These are phyloP conservation scores for Leccinum cinnamomeum DNA, from an alignment of 1,284 basidiomycete genomes.

Conservation along the genomic window DNA sequence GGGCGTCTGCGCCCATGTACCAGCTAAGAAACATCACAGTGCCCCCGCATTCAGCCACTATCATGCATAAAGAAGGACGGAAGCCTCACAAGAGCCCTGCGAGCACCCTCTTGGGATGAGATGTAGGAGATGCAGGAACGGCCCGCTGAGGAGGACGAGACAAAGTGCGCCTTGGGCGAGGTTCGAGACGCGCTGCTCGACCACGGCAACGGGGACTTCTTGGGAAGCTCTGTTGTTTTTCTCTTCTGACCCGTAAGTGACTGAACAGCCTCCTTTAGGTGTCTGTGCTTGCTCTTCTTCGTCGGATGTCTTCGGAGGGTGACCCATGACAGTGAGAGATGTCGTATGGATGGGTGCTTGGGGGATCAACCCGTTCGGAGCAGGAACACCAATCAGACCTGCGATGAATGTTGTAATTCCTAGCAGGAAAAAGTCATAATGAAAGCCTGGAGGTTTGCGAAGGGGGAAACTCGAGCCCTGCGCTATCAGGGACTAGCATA, in stretches of 20 bases:
- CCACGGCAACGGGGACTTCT: constrained; percentile 75
- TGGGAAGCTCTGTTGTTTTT: constrained; percentile 31
- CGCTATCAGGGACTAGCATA: constrained; percentile 79
- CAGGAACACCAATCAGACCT: constrained; percentile 87
- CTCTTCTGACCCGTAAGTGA: constrained; percentile 20
- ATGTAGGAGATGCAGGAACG: constrained; percentile 77
- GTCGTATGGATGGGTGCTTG: constrained; percentile 95
- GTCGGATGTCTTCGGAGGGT: constrained; percentile 44
- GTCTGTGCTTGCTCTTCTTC: constrained; percentile 38
- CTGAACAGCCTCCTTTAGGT: not conserved
- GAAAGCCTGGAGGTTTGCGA: constrained; percentile 90
- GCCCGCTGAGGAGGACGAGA: constrained; percentile 77
- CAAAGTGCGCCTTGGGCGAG: constrained; percentile 81
- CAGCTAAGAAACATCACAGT: constrained; percentile 48
- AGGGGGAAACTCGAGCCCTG: constrained; percentile 92
- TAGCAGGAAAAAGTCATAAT: constrained; percentile 87
- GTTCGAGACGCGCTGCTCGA: constrained; percentile 90
- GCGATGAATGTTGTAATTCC: constrained; percentile 92
- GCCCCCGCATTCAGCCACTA: constrained; percentile 2
- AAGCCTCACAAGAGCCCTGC: constrained; percentile 70
- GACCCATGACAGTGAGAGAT: constrained; percentile 78
- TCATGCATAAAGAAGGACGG: constrained; percentile 5
- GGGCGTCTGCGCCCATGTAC: constrained; percentile 88
- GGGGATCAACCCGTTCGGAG: constrained; percentile 94
- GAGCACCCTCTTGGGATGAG: constrained; percentile 76